These are phyloP conservation scores for Leccinum variicolor DNA, from an alignment of 768 basidiomycete genomes.

Conservation along the genomic window DNA sequence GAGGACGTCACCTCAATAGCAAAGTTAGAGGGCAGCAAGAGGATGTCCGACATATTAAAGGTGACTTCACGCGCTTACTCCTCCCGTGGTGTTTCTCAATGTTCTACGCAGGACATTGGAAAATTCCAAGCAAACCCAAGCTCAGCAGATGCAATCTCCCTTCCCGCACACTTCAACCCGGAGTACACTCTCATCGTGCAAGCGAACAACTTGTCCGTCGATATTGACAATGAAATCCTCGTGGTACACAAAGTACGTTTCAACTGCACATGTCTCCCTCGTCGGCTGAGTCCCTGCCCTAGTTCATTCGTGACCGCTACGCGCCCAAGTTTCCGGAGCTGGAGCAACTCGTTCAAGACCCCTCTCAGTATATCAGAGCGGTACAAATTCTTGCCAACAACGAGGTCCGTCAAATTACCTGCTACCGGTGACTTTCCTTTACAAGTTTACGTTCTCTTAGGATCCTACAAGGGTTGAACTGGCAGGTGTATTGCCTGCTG, in stretches of 20 bases:
- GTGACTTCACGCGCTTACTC: constrained; percentile 35
- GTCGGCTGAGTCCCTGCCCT: constrained; percentile 9
- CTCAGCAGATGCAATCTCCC: constrained; percentile 70
- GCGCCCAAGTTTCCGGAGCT: constrained; percentile 93
- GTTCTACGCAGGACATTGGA: constrained; percentile 69
- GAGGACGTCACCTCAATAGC: constrained; percentile 88
- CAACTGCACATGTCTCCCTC: not conserved
- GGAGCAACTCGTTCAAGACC: constrained; percentile 91
- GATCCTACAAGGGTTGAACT: constrained; percentile 88
- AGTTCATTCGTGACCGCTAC: constrained; percentile 99
- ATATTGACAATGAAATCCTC: constrained; percentile 96
- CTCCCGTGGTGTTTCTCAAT: not conserved
- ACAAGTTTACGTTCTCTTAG: constrained; percentile 33
- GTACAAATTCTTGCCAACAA: constrained; percentile 86
- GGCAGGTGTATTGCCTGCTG: constrained; percentile 75
- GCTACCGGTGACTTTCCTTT: not conserved
- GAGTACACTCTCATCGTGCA: constrained; percentile 97
- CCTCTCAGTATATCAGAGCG: constrained; percentile 87
- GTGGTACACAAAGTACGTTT: constrained; percentile 85
- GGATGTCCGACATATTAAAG: constrained; percentile 83
- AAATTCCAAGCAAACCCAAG: constrained; percentile 82
- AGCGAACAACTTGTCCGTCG: constrained; percentile 96
- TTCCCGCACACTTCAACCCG: constrained; percentile 84
- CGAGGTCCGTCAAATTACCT: constrained; percentile 43
- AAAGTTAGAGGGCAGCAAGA: constrained; percentile 82